phyloP scores from a whole-genome alignment of 2,329 filamentous ascomycete genomes.

The Nectriaceae sp. region DNA sequence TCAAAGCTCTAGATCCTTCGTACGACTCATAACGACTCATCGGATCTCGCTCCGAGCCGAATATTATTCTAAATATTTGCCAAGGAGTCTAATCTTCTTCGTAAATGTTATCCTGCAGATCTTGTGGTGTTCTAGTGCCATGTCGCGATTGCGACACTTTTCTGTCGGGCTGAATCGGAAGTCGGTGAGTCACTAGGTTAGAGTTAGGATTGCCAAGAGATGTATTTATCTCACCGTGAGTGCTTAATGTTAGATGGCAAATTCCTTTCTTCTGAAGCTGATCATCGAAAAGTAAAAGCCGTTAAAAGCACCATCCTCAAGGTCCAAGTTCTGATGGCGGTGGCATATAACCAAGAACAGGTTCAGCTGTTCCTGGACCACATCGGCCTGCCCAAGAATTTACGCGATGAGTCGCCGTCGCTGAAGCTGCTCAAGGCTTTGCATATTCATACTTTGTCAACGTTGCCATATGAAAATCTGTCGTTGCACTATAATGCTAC shows the following conservation, averaged over 20 bases:
- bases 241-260: no score
- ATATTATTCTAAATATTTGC: no score
- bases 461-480: conserved; percentile 59
- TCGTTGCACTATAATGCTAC: conserved; percentile 51
- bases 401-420: conserved; percentile 10
- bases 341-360: conserved; percentile 17
- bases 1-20: no score
- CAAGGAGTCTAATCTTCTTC: background rate
- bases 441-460: conserved; percentile 24
- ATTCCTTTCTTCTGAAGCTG: no score
- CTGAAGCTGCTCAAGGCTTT: conserved; percentile 17
- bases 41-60: no score
- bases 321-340: conserved; percentile 14
- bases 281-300: no score
- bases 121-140: no score
- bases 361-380: conserved; percentile 15
- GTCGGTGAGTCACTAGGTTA: background rate
- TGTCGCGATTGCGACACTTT: background rate
- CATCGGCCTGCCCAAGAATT: conserved; percentile 9
- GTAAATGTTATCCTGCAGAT: background rate
- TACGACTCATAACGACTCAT: no score
- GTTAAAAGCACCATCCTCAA: no score
- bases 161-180: background rate
- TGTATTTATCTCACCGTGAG: no score
- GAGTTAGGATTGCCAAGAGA: no score